Evolutionary conservation across 1,284 basidiomycete species (phyloP).

Genomic region (Sanghuangporus sanghuang): DNA sequence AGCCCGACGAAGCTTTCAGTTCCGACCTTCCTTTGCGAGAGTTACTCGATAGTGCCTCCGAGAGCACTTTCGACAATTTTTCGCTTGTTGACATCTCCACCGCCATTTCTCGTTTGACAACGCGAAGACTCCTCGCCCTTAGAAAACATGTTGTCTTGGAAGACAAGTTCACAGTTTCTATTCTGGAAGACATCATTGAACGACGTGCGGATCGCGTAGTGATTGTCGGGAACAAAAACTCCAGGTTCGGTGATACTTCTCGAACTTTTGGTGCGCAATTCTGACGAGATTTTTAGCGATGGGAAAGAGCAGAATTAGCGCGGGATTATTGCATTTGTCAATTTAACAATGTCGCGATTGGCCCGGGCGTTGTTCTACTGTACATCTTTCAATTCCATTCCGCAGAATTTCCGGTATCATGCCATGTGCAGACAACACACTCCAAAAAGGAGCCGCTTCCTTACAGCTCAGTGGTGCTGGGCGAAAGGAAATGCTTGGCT

Average conservation of each 20-base stretch:
- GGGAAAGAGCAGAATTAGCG: not conserved
- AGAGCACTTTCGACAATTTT: not conserved
- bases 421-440: too few species aligned
- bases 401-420: not conserved
- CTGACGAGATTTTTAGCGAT: not conserved
- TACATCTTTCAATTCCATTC: not conserved
- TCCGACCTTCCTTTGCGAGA: too few species aligned
- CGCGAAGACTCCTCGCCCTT: not conserved
- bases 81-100: not conserved
- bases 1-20: too few species aligned
- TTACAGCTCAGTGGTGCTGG: too few species aligned
- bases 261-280: not conserved
- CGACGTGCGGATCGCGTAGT: not conserved
- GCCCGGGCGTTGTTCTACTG: not conserved
- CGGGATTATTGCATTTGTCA: not conserved
- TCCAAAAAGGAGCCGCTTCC: too few species aligned
- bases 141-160: not conserved
- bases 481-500: too few species aligned
- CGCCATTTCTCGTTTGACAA: not conserved
- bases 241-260: not conserved
- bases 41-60: too few species aligned
- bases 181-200: constrained; percentile 2
- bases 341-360: not conserved
- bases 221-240: not conserved
- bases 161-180: not conserved